These are phyloP conservation scores for Scytalidium lignicola DNA, from an alignment of 2,329 filamentous ascomycete genomes.

Conservation along the genomic window DNA sequence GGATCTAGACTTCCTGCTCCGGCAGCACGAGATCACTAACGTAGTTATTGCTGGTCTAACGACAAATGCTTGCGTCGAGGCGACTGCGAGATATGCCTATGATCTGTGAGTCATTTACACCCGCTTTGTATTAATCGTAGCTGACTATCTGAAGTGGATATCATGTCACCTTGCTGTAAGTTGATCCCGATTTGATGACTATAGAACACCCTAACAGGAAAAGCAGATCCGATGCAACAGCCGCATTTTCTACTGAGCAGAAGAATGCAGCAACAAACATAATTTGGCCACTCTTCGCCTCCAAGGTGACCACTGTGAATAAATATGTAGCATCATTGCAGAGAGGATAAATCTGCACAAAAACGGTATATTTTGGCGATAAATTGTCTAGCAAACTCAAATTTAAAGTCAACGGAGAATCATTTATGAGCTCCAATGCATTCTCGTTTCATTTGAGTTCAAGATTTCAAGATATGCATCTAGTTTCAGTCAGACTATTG, in stretches of 20 bases:
- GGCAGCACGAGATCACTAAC: conserved; percentile 27
- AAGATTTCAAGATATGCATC: too few relatives aligned
- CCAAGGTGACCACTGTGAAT: conserved; percentile 20
- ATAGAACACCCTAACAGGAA: too few relatives aligned
- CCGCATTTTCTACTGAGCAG: conserved; percentile 17
- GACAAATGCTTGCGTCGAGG: conserved; percentile 30
- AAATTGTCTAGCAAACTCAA: too few relatives aligned
- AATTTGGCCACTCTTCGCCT: conserved; percentile 23
- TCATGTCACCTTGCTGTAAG: conserved; percentile 21
- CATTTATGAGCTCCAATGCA: too few relatives aligned
- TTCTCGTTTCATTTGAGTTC: too few relatives aligned
- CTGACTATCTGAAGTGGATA: conserved; percentile 13
- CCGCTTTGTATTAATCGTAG: too few relatives aligned
- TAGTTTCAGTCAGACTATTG: too few relatives aligned
- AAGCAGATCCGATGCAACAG: conserved; percentile 21
- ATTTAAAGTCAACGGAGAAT: too few relatives aligned
- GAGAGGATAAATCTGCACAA: too few relatives aligned
- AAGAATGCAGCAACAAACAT: conserved; percentile 21
- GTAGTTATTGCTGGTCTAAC: conserved; percentile 28
- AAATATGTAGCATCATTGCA: too few relatives aligned
- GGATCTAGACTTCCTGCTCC: conserved; percentile 30
- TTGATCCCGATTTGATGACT: neutral
- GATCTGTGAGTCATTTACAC: conserved; percentile 29
- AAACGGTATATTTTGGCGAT: too few relatives aligned
- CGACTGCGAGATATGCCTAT: conserved; percentile 30